Evolutionary conservation across 805 yeast genomes (phyloP), one percentile per base, ranked within the genome.

Genomic region (Wickerhamiella sorbophila): DNA sequence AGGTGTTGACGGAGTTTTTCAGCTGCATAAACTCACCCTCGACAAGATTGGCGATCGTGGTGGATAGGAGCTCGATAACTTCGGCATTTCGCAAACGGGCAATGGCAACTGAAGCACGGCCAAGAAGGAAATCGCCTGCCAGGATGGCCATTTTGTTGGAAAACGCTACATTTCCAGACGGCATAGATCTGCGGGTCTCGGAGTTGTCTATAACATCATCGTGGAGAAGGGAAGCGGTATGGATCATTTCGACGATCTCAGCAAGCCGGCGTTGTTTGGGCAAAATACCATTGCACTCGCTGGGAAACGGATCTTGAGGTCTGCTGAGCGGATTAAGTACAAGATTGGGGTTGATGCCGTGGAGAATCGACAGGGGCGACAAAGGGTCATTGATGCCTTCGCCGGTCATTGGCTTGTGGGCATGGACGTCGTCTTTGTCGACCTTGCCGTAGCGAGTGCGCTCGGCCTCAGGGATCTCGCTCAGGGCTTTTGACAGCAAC

Each of bases 11-110:
- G 0, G 95, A 85, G 62, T 91, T 91, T 53, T 88, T 87, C 66
- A 91, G 72, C 64, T 91, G 98, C 97, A 91, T 91, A 59, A 91
- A 88, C 64, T 91, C 98, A 39, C 98, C 98, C 64, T 91, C 98
- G 1, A 91, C 97, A 46, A 91, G 69, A 58, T 91, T 91, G 10
- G 97, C 98, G 57, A 91, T 91, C 26, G 95, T 81, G 12, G 95
- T 88, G 3, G 96, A 86, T 66, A 91, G 75, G 47, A 91, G 69
- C 64, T 91, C 98, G 44, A 86, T 87, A 36, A 91, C 98, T 65
- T 91, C 97, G n/a, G 95, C 88, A 59, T 91, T 88, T 56, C 96
- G 70, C 39, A 91, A 65, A 46, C 98, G 68, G 10, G 96, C 93
- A 49, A 91, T 78, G 2, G 95, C 87, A 8, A 91, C 96, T 0